Evolutionary conservation across 768 basidiomycete species (phyloP).

Genomic region (Panus rudis): DNA sequence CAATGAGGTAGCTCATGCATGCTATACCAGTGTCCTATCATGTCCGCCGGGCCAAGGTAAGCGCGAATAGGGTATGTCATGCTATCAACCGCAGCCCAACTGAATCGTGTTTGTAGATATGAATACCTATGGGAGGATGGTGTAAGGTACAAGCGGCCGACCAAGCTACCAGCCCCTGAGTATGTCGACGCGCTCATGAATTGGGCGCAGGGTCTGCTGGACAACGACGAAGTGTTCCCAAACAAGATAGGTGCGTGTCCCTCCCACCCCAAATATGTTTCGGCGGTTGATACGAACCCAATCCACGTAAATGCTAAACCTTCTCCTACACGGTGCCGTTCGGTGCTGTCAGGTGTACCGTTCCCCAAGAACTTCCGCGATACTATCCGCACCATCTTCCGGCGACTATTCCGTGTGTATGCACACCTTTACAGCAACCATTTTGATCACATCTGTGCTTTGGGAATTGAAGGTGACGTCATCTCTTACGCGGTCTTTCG

Average conservation of each 20-base stretch:
- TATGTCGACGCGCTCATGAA: slow-evolving; percentile 99
- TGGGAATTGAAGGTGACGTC: slow-evolving; percentile 91
- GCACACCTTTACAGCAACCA: slow-evolving; percentile 99
- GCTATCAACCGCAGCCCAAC: background rate
- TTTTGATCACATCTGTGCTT: slow-evolving; percentile 96
- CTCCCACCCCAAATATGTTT: slow-evolving; percentile 1
- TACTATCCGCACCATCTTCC: slow-evolving; percentile 85
- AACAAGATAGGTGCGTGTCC: slow-evolving; percentile 75
- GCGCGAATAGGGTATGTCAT: slow-evolving; percentile 16
- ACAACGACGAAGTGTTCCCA: slow-evolving; percentile 90
- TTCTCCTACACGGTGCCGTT: background rate
- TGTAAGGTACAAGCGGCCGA: slow-evolving; percentile 76
- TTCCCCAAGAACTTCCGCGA: slow-evolving; percentile 89
- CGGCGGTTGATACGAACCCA: background rate
- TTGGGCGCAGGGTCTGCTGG: slow-evolving; percentile 90
- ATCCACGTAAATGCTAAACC: background rate
- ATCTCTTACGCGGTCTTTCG: slow-evolving; percentile 1
- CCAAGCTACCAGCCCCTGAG: slow-evolving; percentile 91
- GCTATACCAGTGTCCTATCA: slow-evolving; percentile 72
- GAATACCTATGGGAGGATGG: slow-evolving; percentile 96
- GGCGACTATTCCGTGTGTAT: slow-evolving; percentile 93
- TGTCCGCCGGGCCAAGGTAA: slow-evolving; percentile 92
- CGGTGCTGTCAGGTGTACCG: slow-evolving; percentile 55
- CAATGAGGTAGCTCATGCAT: background rate
- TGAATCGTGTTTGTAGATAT: slow-evolving; percentile 43